Evolutionary conservation across 73 alveolate genomes (phyloP).

Genomic region (Paramecium tetraurelia): DNA sequence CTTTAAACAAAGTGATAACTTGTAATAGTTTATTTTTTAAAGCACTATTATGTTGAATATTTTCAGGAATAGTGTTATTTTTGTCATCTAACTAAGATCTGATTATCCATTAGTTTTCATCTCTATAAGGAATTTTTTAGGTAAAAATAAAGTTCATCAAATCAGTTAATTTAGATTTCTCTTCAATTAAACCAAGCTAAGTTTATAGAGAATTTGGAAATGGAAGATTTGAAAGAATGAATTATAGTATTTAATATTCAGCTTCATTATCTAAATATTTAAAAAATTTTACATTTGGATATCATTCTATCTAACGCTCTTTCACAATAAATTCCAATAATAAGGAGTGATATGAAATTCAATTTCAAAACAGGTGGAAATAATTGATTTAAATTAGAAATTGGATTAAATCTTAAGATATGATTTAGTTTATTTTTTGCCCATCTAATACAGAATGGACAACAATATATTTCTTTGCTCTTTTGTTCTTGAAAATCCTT

Average conservation of each 20-base stretch:
- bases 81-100: not conserved
- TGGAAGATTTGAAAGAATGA: not conserved
- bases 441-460: constrained; percentile 4
- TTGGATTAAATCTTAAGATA: not conserved
- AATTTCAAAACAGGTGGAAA: not conserved
- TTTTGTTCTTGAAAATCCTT: not conserved
- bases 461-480: not conserved
- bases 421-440: not conserved
- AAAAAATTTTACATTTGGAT: not conserved
- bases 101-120: not conserved
- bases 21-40: not conserved
- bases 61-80: not conserved
- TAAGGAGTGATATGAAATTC: not conserved
- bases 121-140: not conserved
- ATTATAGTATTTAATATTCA: not conserved
- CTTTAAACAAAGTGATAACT: not conserved
- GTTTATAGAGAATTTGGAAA: not conserved
- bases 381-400: not conserved
- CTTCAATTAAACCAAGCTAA: not conserved
- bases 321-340: constrained; percentile 23
- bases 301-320: not conserved
- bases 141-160: not conserved
- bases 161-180: not conserved
- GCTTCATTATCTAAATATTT: not conserved
- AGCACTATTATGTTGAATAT: not conserved